Evolutionary conservation across 441 rosid species (phyloP).

Genomic region (Capsella rubella): DNA sequence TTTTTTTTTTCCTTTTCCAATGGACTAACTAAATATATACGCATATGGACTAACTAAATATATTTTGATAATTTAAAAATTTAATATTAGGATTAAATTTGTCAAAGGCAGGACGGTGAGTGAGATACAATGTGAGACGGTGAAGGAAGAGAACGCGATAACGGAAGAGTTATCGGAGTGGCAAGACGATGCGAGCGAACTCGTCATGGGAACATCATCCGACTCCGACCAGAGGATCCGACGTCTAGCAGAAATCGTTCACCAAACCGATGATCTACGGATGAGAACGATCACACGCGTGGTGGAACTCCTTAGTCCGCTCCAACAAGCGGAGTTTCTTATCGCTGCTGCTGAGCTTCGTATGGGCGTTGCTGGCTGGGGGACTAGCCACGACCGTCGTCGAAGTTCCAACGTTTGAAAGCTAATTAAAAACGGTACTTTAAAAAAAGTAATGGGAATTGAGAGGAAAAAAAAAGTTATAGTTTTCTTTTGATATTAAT

Average conservation of each 20-base stretch:
- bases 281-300: conserved; percentile 56
- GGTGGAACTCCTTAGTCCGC: conserved; percentile 66
- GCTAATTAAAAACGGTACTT: background rate
- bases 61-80: conserved; percentile 17
- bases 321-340: conserved; percentile 78
- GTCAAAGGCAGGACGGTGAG: conserved; percentile 71
- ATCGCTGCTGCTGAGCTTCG: conserved; percentile 79
- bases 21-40: background rate
- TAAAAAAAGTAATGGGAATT: background rate
- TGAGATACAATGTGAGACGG: conserved; percentile 89
- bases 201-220: conserved; percentile 40
- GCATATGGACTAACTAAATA: background rate
- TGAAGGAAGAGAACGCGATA: conserved; percentile 77
- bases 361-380: conserved; percentile 74
- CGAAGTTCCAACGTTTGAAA: conserved; percentile 32
- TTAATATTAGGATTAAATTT: conserved; percentile 43
- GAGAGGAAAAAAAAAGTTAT: background rate
- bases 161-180: conserved; percentile 76
- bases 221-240: conserved; percentile 50
- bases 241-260: conserved; percentile 55
- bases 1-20: background rate
- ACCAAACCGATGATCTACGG: conserved; percentile 78
- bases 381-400: conserved; percentile 59
- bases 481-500: conserved; percentile 19
- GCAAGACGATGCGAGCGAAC: conserved; percentile 71